Evolutionary conservation across 192 early-diverging fungal genomes (phyloP).

Genomic region (Podila clonocystis): DNA sequence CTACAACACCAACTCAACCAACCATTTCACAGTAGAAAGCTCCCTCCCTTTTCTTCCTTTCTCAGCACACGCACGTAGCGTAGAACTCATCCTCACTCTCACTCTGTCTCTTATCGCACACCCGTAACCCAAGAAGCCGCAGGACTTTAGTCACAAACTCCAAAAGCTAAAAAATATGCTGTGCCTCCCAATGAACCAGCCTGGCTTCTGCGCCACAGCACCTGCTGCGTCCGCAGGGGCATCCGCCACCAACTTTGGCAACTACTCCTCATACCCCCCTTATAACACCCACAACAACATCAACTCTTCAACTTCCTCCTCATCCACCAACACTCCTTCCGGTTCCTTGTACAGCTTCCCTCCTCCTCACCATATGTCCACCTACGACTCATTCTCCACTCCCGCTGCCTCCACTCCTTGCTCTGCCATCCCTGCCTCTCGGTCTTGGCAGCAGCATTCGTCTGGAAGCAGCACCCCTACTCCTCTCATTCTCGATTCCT

Average conservation of each 20-base stretch:
- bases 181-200: not conserved
- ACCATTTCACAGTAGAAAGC: too few species aligned
- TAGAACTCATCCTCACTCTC: not conserved
- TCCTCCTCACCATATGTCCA: not conserved
- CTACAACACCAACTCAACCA: not conserved
- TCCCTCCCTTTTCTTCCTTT: too few species aligned
- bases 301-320: not conserved
- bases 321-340: not conserved
- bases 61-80: too few species aligned
- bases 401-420: not conserved
- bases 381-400: slow-evolving; percentile 1
- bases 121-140: not conserved
- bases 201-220: not conserved
- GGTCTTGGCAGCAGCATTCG: not conserved
- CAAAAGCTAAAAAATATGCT: not conserved
- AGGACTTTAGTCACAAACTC: not conserved
- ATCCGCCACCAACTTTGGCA: not conserved
- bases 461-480: not conserved
- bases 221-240: not conserved
- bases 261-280: not conserved
- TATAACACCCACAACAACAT: not conserved
- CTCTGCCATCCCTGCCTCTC: not conserved
- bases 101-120: not conserved
- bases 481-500: not conserved
- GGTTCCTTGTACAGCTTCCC: not conserved